Evolutionary conservation across 495 filamentous ascomycete genomes (phyloP).

Genomic region (Hyphodiscus hymeniophilus): DNA sequence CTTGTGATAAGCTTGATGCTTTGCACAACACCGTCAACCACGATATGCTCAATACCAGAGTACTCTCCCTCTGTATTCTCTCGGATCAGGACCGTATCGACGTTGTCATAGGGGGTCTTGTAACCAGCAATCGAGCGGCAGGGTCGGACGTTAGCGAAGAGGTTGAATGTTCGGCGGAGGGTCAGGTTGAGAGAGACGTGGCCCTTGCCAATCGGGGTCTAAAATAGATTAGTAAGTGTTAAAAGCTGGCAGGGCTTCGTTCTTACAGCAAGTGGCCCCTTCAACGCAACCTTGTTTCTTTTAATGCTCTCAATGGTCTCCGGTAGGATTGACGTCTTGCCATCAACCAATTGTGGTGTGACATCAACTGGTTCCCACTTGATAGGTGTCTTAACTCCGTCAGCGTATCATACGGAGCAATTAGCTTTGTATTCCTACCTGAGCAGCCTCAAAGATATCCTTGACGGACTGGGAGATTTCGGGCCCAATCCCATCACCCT

Average conservation of each 20-base stretch:
- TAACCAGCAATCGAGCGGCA: constrained; percentile 93
- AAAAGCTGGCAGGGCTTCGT: not conserved
- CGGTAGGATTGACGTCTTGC: constrained; percentile 84
- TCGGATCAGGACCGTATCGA: constrained; percentile 95
- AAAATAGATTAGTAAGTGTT: constrained; percentile 10
- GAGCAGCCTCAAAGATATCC: constrained; percentile 92
- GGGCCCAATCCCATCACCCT: constrained; percentile 97
- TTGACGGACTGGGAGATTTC: constrained; percentile 97
- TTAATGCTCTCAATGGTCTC: constrained; percentile 84
- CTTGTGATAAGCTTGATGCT: constrained; percentile 98
- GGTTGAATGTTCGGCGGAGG: constrained; percentile 96
- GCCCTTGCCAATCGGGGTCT: constrained; percentile 97
- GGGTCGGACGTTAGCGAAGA: constrained; percentile 97
- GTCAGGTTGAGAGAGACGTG: constrained; percentile 99
- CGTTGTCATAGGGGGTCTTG: constrained; percentile 97
- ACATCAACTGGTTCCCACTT: constrained; percentile 97
- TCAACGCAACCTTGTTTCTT: constrained; percentile 91
- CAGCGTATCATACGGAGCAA: constrained; percentile 11
- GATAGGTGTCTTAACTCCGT: constrained; percentile 63
- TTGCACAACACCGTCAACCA: constrained; percentile 96
- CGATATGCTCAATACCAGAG: constrained; percentile 97
- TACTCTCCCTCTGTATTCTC: constrained; percentile 99
- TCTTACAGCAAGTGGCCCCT: constrained; percentile 91
- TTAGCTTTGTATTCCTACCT: constrained; percentile 44
- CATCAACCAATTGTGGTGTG: constrained; percentile 83